Percentiles rank a stretch among this genome's conserved stretches.
Evolutionary conservation across 768 basidiomycete species (phyloP).

Genomic region (Solioccasus polychromus): DNA sequence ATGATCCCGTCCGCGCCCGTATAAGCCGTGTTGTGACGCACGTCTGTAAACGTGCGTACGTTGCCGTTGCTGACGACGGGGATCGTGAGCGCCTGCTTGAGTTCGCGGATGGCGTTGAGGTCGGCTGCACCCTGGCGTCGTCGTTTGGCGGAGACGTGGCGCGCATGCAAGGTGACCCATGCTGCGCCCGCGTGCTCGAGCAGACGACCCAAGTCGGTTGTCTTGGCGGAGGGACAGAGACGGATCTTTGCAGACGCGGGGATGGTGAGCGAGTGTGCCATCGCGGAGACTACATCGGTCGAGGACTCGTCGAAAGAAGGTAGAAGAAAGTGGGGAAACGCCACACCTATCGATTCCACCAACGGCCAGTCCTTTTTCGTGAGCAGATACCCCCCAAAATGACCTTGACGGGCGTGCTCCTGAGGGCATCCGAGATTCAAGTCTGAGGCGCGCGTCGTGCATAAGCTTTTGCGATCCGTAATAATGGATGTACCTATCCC

Average conservation of each 20-base stretch:
- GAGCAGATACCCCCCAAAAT: constrained; percentile 76
- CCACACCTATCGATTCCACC: constrained; percentile 54
- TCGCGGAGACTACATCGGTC: constrained; percentile 52
- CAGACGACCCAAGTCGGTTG: constrained; percentile 51
- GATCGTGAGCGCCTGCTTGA: constrained; percentile 49
- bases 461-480: not conserved
- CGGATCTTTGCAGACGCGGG: constrained; percentile 66
- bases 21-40: constrained; percentile 47
- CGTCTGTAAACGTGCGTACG: constrained; percentile 58
- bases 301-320: not conserved
- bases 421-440: constrained; percentile 82
- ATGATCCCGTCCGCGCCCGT: constrained; percentile 74
- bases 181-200: constrained; percentile 66
- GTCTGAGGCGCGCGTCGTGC: constrained; percentile 42
- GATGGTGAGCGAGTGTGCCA: constrained; percentile 59
- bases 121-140: constrained; percentile 73
- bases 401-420: constrained; percentile 59
- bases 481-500: constrained; percentile 70
- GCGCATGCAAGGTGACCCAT: constrained; percentile 73
- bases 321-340: not conserved
- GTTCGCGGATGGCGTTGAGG: constrained; percentile 52
- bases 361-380: constrained; percentile 70
- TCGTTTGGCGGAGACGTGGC: constrained; percentile 66
- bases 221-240: constrained; percentile 51
- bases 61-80: constrained; percentile 81